Base-by-base conservation (phyloP, 2,329 filamentous ascomycete species). In the Lanzia echinophila region DNA sequence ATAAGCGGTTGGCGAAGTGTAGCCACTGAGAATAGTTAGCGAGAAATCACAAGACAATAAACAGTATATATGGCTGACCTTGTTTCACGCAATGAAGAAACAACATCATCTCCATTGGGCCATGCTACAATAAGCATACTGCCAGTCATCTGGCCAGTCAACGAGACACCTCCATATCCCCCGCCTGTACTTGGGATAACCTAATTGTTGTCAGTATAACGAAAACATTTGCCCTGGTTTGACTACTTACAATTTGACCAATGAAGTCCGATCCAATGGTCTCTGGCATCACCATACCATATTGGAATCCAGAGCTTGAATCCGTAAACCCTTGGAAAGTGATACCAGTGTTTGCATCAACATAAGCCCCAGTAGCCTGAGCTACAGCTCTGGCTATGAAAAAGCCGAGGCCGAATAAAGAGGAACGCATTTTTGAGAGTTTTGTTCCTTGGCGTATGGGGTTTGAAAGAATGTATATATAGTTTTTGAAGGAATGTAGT, bases 261-360 rank as follows among this genome's bases (percentile, higher is more conserved):
- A 82, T 79, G 59, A 82, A 74, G 64, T 82, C 79, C 11, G 71
- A 72, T 1, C 66, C 71, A 13, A 74, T 66, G 11, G 68, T 73
- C 56, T 77, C 70, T 1, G 79, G 78, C 2, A 80, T 63, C 1
- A 75, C 76, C 38, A 82, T 70, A 61, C 76, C 77, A 52, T 79
- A 75, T 24, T 63, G 69, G 62, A 70, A 79, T 22, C 71, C 72
- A 6, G 60, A 60, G 24, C 60, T 60, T 24, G 69, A 60, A 31
- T 69, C 62, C 3, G 56, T 56, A 50, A 68, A 72, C 6, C 65
- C 65, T 48, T 72, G 66, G 57, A 74, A 78, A 7, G 69, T 67
- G 55, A 79, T 78, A 22, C 72, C 73, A 2, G 75, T 76, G 50
- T 70, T 67, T 45, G 70, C 61, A 36, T 77, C 75, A 6, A 65